Conservation (phyloP, 768 basidiomycete species). For the Lactifluus pinguis region DNA sequence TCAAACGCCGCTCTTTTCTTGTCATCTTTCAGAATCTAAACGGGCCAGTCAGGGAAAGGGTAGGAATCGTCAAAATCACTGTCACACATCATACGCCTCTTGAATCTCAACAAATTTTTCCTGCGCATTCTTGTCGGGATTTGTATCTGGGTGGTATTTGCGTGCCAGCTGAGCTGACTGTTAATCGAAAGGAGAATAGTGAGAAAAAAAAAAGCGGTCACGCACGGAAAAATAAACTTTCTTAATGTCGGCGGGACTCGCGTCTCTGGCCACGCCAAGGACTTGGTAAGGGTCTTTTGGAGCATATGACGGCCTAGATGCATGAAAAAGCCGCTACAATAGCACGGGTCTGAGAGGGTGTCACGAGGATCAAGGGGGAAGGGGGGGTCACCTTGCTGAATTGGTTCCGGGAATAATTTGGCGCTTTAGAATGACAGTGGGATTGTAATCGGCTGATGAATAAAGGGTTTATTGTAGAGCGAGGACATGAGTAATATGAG, state of each 20-base stretch:
- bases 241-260: conserved; percentile 85
- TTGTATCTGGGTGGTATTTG: conserved; percentile 97
- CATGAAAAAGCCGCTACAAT: conserved; percentile 65
- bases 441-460: conserved; percentile 2
- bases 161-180: conserved; percentile 73
- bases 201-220: conserved; percentile 6
- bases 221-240: conserved; percentile 92
- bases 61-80: conserved; percentile 4
- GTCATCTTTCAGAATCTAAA: conserved; percentile 85
- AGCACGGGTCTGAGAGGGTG: conserved; percentile 3
- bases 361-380: background rate
- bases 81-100: conserved; percentile 86
- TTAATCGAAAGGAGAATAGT: conserved; percentile 16
- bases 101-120: conserved; percentile 96
- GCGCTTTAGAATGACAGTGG: background rate
- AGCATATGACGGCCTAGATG: conserved; percentile 43
- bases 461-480: conserved; percentile 20
- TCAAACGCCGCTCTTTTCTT: conserved; percentile 89
- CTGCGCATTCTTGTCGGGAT: conserved; percentile 82
- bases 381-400: conserved; percentile 12
- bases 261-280: conserved; percentile 81
- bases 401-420: conserved; percentile 4
- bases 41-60: conserved; percentile 1
- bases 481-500: conserved; percentile 49
- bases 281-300: conserved; percentile 84